Percentiles rank a stretch among this genome's conserved stretches.
These are phyloP conservation scores for Agapanthus africanus DNA, from an alignment of 106 monocot species.

Conservation along the genomic window DNA sequence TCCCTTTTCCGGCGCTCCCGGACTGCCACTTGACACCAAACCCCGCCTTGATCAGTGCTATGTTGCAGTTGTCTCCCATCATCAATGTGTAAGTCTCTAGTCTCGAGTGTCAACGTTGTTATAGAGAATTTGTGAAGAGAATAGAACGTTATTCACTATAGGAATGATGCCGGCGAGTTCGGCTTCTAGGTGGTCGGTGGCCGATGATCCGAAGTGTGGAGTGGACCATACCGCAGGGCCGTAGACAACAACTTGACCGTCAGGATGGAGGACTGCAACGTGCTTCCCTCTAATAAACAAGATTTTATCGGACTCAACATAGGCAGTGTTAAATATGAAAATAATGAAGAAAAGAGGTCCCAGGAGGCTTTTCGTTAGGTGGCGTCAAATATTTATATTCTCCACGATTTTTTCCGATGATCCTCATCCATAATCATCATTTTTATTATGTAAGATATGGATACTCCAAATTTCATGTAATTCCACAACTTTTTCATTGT, in stretches of 20 bases:
- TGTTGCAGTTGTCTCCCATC: conserved; percentile 1
- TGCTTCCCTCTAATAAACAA: no score
- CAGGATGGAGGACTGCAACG: conserved; percentile 22
- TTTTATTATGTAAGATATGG: no score
- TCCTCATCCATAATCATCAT: no score
- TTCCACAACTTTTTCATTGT: no score
- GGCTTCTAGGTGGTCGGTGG: background rate
- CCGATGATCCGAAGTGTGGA: background rate
- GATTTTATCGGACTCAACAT: no score
- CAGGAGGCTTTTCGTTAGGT: no score
- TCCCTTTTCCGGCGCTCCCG: conserved; percentile 1
- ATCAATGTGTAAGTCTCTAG: conserved; percentile 13
- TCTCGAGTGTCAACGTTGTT: conserved; percentile 5
- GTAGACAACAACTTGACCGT: conserved; percentile 21
- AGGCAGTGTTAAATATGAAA: no score
- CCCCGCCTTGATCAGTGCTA: conserved; percentile 11
- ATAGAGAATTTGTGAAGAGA: conserved; percentile 8
- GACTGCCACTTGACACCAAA: background rate
- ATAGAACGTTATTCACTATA: conserved; percentile 13
- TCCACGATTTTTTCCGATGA: no score
- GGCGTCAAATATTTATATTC: no score
- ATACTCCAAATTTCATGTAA: no score
- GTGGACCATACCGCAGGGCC: conserved; percentile 19
- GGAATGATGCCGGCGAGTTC: background rate
- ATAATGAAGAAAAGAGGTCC: no score